Conservation (phyloP, 2,329 filamentous ascomycete genomes). For the Pseudovirgaria hyperparasitica region DNA sequence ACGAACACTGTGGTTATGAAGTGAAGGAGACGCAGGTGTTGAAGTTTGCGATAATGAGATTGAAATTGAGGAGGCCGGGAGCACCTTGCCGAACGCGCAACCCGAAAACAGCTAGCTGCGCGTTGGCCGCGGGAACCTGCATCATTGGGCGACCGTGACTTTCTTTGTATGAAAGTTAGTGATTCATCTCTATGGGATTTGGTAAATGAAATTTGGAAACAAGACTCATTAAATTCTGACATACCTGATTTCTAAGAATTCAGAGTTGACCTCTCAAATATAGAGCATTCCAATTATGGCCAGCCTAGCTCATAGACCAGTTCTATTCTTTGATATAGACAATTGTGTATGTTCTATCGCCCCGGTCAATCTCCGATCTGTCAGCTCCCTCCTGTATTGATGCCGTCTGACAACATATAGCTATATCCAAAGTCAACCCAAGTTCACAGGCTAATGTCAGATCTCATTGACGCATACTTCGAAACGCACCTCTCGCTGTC, state of each 20-base stretch:
- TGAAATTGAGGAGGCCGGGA: too few species aligned
- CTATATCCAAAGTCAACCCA: conserved; percentile 62
- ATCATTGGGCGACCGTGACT: too few species aligned
- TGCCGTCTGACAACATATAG: conserved; percentile 18
- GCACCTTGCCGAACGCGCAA: too few species aligned
- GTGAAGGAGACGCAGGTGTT: too few species aligned
- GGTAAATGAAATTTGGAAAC: background rate
- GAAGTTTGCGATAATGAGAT: too few species aligned
- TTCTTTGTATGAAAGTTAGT: too few species aligned
- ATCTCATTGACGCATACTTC: conserved; percentile 61
- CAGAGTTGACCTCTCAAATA: background rate
- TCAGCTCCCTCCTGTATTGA: background rate
- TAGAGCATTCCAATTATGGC: too few species aligned
- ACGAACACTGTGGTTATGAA: too few species aligned
- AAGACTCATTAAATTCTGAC: conserved; percentile 1
- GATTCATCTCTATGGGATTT: too few species aligned
- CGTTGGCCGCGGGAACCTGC: too few species aligned
- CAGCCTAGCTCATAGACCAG: conserved; percentile 28
- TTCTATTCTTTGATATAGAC: conserved; percentile 86
- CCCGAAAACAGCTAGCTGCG: too few species aligned
- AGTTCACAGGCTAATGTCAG: conserved; percentile 78
- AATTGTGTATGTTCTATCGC: conserved; percentile 59
- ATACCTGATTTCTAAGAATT: background rate
- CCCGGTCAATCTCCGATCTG: background rate
- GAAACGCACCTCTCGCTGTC: conserved; percentile 59